These are phyloP conservation scores for Yarrowia bubula DNA, from an alignment of 805 yeast species.

Conservation along the genomic window DNA sequence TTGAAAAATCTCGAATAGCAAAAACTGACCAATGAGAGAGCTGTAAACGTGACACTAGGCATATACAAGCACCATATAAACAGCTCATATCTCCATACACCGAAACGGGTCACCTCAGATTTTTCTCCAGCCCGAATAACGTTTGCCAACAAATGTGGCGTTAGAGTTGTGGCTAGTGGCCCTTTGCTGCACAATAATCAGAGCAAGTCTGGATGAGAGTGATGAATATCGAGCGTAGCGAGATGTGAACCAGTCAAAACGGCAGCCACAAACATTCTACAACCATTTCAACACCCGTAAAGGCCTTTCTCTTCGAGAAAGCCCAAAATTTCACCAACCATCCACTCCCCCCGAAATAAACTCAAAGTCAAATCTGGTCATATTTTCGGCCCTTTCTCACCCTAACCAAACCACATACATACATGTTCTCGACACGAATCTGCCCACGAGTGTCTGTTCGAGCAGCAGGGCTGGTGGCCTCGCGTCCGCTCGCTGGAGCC, in stretches of 20 bases:
- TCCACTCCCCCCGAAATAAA: not conserved
- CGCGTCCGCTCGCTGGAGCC: constrained; percentile 13
- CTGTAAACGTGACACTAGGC: no score
- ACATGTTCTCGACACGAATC: constrained; percentile 26
- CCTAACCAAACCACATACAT: constrained; percentile 8
- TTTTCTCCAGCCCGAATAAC: no score
- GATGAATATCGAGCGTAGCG: no score
- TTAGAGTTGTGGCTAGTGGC: constrained; percentile 20
- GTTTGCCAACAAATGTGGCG: not conserved
- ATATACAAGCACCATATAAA: no score
- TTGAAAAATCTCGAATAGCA: no score
- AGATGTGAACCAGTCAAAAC: no score
- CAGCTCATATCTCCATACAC: no score
- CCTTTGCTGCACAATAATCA: not conserved
- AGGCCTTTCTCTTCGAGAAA: not conserved
- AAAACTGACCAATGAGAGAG: no score
- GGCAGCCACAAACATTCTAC: no score
- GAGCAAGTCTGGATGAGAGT: not conserved
- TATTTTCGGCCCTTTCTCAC: constrained; percentile 9
- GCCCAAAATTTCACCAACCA: not conserved
- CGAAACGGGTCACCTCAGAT: no score
- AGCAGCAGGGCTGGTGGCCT: constrained; percentile 19
- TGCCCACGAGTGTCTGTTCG: constrained; percentile 25
- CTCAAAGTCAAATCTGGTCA: constrained; percentile 25
- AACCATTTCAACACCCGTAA: not conserved